Evolutionary conservation across 768 basidiomycete species (phyloP), one percentile per base, ranked within the genome.

Genomic region (Obba rivulosa): DNA sequence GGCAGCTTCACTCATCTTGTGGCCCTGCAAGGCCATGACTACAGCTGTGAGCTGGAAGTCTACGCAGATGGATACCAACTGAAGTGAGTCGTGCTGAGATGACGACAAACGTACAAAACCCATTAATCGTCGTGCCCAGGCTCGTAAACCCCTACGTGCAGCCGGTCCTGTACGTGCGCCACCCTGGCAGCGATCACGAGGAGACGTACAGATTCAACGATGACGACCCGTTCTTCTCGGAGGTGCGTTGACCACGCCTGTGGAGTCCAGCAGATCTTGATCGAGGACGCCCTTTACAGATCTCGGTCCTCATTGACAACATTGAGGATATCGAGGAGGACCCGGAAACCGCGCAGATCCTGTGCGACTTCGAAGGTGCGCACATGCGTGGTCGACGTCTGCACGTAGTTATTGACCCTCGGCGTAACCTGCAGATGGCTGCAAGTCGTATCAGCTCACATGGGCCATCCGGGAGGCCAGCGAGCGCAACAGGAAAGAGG

Each of bases 211-310:
- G 72, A 37, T 92, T 92, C 73, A 77, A 77, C 16, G 82, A 88
- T 43, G 91, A 93, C 59, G 91, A 93, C 61, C 89, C 91, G 4
- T 93, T 92, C 79, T 94, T 94, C 78, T 92, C 92, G 20, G 93
- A 95, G 68, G 77, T 80, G 48, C 17, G 28, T 31, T 7, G 46
- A 23, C 7, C 14, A 11, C n/a, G 5, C 1, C 20, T 17, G 13
- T 20, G 34, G 16, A 28, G 21, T 21, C 43, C n/a, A n/a, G 23
- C 36, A 25, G 35, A 18, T n/a, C 13, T 24, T 35, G 42, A 31
- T 31, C 28, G 28, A 43, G n/a, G 39, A 13, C 31, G 10, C 24
- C 22, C 2, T 1, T 45, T 3, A 8, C 49, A 74, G 71, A 72
- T 84, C 37, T 92, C 90, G 35, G 87, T 90, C 67, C 79, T 92